Evolutionary conservation across 2,329 filamentous ascomycete species (phyloP).

Genomic region (Aspergillus viridinutans): DNA sequence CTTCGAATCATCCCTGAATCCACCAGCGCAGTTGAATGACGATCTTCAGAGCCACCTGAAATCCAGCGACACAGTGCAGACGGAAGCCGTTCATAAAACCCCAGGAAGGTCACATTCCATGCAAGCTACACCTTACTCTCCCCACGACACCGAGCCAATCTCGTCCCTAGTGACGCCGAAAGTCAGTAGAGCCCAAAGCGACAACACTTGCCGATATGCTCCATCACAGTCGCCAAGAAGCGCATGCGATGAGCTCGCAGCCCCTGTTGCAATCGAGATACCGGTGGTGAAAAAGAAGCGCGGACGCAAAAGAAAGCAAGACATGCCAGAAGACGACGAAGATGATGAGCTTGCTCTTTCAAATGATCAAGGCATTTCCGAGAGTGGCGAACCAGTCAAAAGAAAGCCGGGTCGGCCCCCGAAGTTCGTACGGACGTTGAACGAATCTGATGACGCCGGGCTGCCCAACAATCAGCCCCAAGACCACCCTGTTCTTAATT

Average conservation of each 20-base stretch:
- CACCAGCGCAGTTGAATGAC: background rate
- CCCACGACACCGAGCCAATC: slow-evolving; percentile 39
- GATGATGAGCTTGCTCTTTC: slow-evolving; percentile 25
- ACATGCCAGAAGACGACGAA: slow-evolving; percentile 20
- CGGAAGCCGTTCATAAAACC: slow-evolving; percentile 9
- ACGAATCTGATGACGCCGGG: background rate
- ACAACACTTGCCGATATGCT: slow-evolving; percentile 11
- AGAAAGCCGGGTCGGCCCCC: slow-evolving; percentile 16
- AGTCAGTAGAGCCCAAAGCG: slow-evolving; percentile 20
- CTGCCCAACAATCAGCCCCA: background rate
- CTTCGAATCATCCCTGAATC: slow-evolving; percentile 19
- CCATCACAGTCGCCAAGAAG: slow-evolving; percentile 18
- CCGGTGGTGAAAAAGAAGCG: slow-evolving; percentile 24
- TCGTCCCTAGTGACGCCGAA: slow-evolving; percentile 31
- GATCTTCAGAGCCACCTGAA: background rate
- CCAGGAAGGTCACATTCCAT: slow-evolving; percentile 23
- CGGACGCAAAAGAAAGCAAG: slow-evolving; percentile 29
- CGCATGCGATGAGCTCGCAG: slow-evolving; percentile 26
- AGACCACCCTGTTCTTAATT: background rate
- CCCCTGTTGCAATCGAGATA: slow-evolving; percentile 20
- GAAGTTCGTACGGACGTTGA: slow-evolving; percentile 8
- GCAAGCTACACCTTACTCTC: slow-evolving; percentile 26
- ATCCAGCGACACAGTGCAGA: slow-evolving; percentile 3
- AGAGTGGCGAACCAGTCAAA: slow-evolving; percentile 13
- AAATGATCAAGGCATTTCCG: background rate